Evolutionary conservation across 352 stramenopile genomes (phyloP).

Genomic region (Phytophthora pisi): DNA sequence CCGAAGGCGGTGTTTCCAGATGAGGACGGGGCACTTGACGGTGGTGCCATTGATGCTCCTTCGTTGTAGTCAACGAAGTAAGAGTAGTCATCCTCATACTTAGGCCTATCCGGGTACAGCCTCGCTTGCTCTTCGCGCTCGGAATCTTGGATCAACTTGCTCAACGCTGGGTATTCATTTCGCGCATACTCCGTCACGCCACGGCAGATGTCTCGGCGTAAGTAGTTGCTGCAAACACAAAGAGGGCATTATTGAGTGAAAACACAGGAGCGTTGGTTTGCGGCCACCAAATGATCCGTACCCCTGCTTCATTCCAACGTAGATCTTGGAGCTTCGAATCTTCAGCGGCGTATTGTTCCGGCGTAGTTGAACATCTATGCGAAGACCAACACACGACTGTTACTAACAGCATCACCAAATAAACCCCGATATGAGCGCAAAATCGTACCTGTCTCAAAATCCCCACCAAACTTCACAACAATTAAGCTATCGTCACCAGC

Average conservation of each 20-base stretch:
- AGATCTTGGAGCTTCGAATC: slow-evolving; percentile 63
- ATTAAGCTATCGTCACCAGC: slow-evolving; percentile 47
- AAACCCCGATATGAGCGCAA: background rate
- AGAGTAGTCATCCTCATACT: slow-evolving; percentile 76
- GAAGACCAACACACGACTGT: slow-evolving; percentile 10
- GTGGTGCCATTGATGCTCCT: background rate
- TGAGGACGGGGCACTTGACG: slow-evolving; percentile 5
- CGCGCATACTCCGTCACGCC: slow-evolving; percentile 81
- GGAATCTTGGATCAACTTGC: slow-evolving; percentile 68
- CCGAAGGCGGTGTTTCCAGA: slow-evolving; percentile 1
- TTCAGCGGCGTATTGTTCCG: slow-evolving; percentile 71
- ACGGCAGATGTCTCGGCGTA: slow-evolving; percentile 75
- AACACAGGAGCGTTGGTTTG: background rate
- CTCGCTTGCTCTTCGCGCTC: slow-evolving; percentile 60
- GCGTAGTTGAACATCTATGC: slow-evolving; percentile 66
- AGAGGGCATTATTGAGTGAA: background rate
- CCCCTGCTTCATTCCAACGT: slow-evolving; percentile 84
- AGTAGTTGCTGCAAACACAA: slow-evolving; percentile 50
- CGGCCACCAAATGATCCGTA: slow-evolving; percentile 27
- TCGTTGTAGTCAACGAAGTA: slow-evolving; percentile 65
- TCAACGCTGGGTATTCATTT: slow-evolving; percentile 76
- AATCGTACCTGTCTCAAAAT: slow-evolving; percentile 75
- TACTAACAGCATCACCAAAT: background rate
- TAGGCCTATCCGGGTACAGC: slow-evolving; percentile 64
- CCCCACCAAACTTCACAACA: slow-evolving; percentile 75